Conservation (phyloP, 352 stramenopile genomes). For the Peronosclerospora sorghi region DNA sequence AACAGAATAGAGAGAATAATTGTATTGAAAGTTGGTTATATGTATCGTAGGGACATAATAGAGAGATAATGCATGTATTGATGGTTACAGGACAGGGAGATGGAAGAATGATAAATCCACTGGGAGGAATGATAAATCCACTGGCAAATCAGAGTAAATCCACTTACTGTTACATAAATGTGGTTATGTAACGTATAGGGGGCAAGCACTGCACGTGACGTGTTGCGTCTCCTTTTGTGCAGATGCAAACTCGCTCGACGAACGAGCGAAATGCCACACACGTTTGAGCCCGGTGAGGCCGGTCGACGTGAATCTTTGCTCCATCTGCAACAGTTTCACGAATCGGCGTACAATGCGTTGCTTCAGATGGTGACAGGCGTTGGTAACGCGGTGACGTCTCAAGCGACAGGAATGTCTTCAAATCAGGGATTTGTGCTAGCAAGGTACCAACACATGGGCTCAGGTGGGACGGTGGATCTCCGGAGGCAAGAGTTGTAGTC, state of each 20-base stretch:
- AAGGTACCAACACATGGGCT: neutral
- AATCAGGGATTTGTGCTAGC: neutral
- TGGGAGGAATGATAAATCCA: no score
- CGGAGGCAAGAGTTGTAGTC: neutral
- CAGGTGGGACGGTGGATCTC: neutral
- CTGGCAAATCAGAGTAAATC: no score
- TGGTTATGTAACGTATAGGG: no score
- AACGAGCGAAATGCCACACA: conserved; percentile 37
- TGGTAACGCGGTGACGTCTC: conserved; percentile 1
- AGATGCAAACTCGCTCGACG: conserved; percentile 39
- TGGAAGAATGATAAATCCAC: no score
- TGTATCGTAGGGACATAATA: no score
- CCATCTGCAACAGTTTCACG: conserved; percentile 52
- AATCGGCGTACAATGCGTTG: conserved; percentile 40
- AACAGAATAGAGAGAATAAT: no score
- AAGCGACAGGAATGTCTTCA: neutral
- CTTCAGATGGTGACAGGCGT: conserved; percentile 33
- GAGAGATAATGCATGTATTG: no score
- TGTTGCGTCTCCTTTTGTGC: no score
- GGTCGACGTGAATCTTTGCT: conserved; percentile 48
- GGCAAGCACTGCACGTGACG: no score
- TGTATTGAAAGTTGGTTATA: no score
- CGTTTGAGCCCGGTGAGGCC: conserved; percentile 53
- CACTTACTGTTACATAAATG: no score
- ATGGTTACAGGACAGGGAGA: no score